phyloP scores from a whole-genome alignment of 1,139 yeast species.

The Pichia sp. region DNA sequence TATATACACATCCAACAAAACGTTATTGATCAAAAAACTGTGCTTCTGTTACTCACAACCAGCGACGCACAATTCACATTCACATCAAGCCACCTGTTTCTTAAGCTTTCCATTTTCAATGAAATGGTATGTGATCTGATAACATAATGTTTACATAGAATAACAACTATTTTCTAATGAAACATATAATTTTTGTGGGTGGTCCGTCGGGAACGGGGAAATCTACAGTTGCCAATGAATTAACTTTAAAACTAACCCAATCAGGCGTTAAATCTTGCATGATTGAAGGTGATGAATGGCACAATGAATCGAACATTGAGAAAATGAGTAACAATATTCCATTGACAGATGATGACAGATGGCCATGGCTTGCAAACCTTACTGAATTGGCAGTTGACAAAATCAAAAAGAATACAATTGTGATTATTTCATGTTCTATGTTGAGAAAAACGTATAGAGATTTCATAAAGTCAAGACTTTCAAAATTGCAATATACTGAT shows the following conservation, averaged over 20 bases:
- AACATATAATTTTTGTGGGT: slow-evolving; percentile 36
- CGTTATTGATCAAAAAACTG: too few species aligned
- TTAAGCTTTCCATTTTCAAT: too few species aligned
- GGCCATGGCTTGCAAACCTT: slow-evolving; percentile 73
- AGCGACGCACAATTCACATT: too few species aligned
- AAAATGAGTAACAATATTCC: slow-evolving; percentile 83
- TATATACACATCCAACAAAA: too few species aligned
- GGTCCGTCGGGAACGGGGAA: slow-evolving; percentile 98
- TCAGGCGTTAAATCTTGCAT: slow-evolving; percentile 39
- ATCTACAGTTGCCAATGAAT: slow-evolving; percentile 61
- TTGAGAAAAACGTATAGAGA: slow-evolving; percentile 70
- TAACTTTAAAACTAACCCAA: slow-evolving; percentile 35
- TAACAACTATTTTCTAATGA: too few species aligned
- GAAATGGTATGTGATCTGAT: too few species aligned
- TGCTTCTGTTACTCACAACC: too few species aligned
- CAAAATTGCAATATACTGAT: slow-evolving; percentile 15
- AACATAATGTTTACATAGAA: too few species aligned
- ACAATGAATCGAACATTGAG: slow-evolving; percentile 59
- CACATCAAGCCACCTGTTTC: too few species aligned
- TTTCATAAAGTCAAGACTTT: slow-evolving; percentile 37
- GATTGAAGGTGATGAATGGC: slow-evolving; percentile 81
- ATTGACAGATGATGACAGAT: slow-evolving; percentile 79
- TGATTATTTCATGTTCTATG: slow-evolving; percentile 79
- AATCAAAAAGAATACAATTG: slow-evolving; percentile 28
- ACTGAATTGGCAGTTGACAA: slow-evolving; percentile 40